Conservation (phyloP, 345 rosid species). For the Cardiospermum halicacabum region DNA sequence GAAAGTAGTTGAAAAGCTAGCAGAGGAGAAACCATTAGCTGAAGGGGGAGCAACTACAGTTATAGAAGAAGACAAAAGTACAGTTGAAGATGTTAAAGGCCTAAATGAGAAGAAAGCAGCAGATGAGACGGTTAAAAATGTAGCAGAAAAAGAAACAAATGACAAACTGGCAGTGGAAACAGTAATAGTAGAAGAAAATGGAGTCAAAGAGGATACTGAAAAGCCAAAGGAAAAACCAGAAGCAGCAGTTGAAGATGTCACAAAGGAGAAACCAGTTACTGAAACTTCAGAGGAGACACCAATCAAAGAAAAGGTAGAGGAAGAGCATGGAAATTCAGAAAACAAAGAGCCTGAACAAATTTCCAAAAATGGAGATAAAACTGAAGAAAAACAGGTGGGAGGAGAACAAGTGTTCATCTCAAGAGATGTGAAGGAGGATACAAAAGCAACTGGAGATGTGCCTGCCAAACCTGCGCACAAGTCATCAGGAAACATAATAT, state of each 20-base stretch:
- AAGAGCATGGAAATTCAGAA: constrained; percentile 15
- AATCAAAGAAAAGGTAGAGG: constrained; percentile 6
- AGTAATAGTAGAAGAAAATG: constrained; percentile 5
- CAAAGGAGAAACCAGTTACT: constrained; percentile 6
- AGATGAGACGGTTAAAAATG: constrained; percentile 5
- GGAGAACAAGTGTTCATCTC: constrained; percentile 10
- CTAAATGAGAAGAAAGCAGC: neutral
- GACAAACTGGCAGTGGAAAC: constrained; percentile 7
- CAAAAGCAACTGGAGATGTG: constrained; percentile 33
- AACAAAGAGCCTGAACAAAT: neutral
- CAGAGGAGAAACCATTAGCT: neutral
- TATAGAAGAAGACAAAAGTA: constrained; percentile 1
- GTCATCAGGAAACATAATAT: constrained; percentile 55
- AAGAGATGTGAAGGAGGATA: constrained; percentile 12
- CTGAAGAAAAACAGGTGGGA: constrained; percentile 2
- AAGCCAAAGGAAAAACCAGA: neutral
- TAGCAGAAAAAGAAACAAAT: neutral
- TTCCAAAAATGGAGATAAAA: constrained; percentile 1
- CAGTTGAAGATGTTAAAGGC: constrained; percentile 6
- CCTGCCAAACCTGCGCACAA: constrained; percentile 45
- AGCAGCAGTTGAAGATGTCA: neutral
- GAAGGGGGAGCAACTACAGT: constrained; percentile 11
- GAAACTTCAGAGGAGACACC: neutral
- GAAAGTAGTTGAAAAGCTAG: neutral
- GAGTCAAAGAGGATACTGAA: neutral